A percentile compares a stretch with the other conserved stretches of the same genome.
phyloP scores from a whole-genome alignment of 345 rosid genomes.

The Linum tenue region DNA sequence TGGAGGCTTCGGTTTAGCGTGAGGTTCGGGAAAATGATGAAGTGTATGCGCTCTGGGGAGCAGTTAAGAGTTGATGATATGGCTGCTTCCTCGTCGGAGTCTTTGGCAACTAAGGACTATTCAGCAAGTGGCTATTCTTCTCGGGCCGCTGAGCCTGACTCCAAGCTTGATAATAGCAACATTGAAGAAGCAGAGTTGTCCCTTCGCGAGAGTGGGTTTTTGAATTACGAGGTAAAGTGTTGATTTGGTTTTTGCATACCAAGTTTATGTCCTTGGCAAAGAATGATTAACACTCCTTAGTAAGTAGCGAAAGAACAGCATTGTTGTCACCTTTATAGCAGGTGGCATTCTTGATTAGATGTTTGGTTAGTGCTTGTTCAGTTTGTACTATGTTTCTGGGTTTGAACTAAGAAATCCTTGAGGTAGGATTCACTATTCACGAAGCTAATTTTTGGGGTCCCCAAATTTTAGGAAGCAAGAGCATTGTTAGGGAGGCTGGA shows the following conservation, averaged over 20 bases:
- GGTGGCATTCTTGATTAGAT: no score
- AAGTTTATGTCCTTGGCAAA: no score
- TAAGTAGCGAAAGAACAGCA: no score
- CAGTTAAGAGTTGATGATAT: constrained; percentile 38
- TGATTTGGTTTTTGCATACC: not conserved
- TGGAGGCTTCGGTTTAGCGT: constrained; percentile 23
- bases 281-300: no score
- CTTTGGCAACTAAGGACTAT: constrained; percentile 27
- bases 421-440: not conserved
- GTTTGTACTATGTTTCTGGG: no score
- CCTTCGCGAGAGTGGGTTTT: not conserved
- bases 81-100: constrained; percentile 58
- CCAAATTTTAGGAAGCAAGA: constrained; percentile 54
- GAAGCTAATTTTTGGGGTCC: not conserved
- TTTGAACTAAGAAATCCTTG: no score
- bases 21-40: constrained; percentile 54
- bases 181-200: constrained; percentile 1
- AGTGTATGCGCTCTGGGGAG: constrained; percentile 58
- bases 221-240: not conserved
- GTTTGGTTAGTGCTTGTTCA: no score
- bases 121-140: not conserved
- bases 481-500: constrained; percentile 68
- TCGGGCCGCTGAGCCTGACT: constrained; percentile 15
- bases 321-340: no score
- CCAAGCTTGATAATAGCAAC: constrained; percentile 6